Percentiles rank a stretch among this genome's conserved stretches.
These are phyloP conservation scores for Prunus davidiana DNA, from an alignment of 306 rosid species.

Conservation along the genomic window DNA sequence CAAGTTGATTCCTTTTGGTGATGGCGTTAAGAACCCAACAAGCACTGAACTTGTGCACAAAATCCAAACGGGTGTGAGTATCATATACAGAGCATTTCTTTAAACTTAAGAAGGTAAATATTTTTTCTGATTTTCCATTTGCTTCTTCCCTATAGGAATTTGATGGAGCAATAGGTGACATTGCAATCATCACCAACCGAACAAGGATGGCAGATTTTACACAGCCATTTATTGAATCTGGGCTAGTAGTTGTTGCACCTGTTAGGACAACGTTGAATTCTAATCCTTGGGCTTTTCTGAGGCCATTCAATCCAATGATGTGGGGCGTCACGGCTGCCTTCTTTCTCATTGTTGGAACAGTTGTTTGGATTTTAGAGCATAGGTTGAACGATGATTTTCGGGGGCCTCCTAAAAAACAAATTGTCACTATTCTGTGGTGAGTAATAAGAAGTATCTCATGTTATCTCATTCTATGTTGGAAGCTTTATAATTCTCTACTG, in stretches of 20 bases:
- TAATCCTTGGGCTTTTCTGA: constrained; percentile 80
- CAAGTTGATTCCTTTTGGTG: constrained; percentile 56
- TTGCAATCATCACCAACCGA: constrained; percentile 77
- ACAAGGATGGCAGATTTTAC: constrained; percentile 91
- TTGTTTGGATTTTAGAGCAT: constrained; percentile 94
- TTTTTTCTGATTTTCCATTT: constrained; percentile 20
- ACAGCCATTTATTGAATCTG: constrained; percentile 90
- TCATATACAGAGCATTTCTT: neutral
- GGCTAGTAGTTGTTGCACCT: constrained; percentile 85
- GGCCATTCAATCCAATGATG: constrained; percentile 70
- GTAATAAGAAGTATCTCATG: constrained; percentile 14
- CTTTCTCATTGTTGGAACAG: constrained; percentile 76
- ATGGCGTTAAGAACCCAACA: constrained; percentile 62
- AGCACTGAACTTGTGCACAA: constrained; percentile 56
- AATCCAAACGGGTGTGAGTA: constrained; percentile 77
- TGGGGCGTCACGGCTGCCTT: constrained; percentile 73
- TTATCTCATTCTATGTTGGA: neutral
- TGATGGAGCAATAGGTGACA: constrained; percentile 90
- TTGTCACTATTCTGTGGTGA: constrained; percentile 70
- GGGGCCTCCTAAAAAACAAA: constrained; percentile 86
- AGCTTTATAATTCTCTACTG: neutral
- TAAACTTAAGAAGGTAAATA: constrained; percentile 21
- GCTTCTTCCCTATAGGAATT: constrained; percentile 47
- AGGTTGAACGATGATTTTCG: constrained; percentile 84
- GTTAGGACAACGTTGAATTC: constrained; percentile 43